phyloP scores from a whole-genome alignment of 2,329 filamentous ascomycete genomes.

The Nemania sp. region DNA sequence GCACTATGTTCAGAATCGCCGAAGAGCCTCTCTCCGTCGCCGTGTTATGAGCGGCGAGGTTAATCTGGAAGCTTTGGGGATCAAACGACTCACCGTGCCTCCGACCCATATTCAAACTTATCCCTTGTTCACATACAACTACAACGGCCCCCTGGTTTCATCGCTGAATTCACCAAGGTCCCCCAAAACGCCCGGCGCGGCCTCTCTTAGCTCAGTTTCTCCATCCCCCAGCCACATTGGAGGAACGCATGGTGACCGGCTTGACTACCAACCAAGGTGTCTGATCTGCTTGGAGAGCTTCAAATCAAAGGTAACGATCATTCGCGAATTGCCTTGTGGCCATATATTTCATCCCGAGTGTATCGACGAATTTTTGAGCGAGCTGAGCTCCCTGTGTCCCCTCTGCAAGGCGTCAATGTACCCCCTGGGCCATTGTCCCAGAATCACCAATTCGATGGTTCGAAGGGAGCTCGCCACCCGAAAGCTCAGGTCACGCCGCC shows the following conservation, averaged over 20 bases:
- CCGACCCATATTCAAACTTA: constrained; percentile 71
- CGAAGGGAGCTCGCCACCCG: constrained; percentile 74
- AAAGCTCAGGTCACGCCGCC: constrained; percentile 58
- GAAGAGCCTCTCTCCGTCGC: constrained; percentile 68
- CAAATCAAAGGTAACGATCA: constrained; percentile 67
- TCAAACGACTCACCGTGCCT: constrained; percentile 81
- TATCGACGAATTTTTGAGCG: constrained; percentile 80
- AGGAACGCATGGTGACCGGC: constrained; percentile 46
- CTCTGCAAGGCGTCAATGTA: constrained; percentile 86
- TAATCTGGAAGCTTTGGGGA: constrained; percentile 82
- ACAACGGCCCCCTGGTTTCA: constrained; percentile 51
- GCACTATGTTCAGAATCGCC: constrained; percentile 75
- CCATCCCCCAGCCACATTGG: constrained; percentile 21
- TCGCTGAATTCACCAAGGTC: constrained; percentile 45
- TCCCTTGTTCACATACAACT: constrained; percentile 77
- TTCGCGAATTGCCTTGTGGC: constrained; percentile 84
- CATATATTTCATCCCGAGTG: constrained; percentile 95
- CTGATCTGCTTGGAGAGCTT: constrained; percentile 91
- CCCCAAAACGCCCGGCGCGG: constrained; percentile 30
- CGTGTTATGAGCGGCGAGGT: constrained; percentile 79
- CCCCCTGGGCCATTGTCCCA: constrained; percentile 67
- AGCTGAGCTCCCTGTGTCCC: constrained; percentile 85
- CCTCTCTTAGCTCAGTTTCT: constrained; percentile 17
- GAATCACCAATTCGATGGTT: constrained; percentile 85
- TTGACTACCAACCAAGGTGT: constrained; percentile 77